These are phyloP conservation scores for Trichophyton schoenleinii DNA, from an alignment of 2,329 filamentous ascomycete species.

Conservation along the genomic window DNA sequence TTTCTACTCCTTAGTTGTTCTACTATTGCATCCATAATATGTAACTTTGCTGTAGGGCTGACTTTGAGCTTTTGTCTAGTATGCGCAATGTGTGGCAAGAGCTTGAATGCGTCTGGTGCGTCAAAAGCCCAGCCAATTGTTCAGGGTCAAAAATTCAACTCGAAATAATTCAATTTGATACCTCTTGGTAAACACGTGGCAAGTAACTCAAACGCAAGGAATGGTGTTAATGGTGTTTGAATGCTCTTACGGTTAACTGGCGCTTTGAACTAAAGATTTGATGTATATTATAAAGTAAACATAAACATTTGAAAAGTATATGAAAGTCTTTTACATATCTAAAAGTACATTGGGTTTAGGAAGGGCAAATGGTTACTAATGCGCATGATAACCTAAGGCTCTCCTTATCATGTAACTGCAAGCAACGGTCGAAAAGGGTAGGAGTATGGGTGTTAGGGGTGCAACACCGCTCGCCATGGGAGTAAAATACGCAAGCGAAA, in stretches of 20 bases:
- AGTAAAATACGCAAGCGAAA: background rate
- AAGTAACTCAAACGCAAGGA: background rate
- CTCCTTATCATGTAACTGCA: background rate
- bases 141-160: slow-evolving; percentile 49
- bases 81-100: slow-evolving; percentile 53
- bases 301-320: background rate
- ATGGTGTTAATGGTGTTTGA: background rate
- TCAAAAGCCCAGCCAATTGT: slow-evolving; percentile 40
- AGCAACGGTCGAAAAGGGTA: background rate
- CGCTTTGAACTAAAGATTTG: background rate
- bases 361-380: background rate
- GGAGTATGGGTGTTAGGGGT: background rate
- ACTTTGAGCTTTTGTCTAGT: slow-evolving; percentile 27
- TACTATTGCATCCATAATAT: background rate
- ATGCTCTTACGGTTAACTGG: background rate
- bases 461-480: too few relatives aligned
- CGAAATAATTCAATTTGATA: slow-evolving; percentile 35
- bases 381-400: background rate
- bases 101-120: slow-evolving; percentile 33
- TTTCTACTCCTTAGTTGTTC: background rate
- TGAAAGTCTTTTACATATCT: slow-evolving; percentile 4
- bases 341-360: slow-evolving; percentile 4
- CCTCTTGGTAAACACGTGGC: background rate
- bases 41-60: background rate
- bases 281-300: background rate